These are phyloP conservation scores for Suillus fuscotomentosus DNA, from an alignment of 768 basidiomycete genomes.

Conservation along the genomic window DNA sequence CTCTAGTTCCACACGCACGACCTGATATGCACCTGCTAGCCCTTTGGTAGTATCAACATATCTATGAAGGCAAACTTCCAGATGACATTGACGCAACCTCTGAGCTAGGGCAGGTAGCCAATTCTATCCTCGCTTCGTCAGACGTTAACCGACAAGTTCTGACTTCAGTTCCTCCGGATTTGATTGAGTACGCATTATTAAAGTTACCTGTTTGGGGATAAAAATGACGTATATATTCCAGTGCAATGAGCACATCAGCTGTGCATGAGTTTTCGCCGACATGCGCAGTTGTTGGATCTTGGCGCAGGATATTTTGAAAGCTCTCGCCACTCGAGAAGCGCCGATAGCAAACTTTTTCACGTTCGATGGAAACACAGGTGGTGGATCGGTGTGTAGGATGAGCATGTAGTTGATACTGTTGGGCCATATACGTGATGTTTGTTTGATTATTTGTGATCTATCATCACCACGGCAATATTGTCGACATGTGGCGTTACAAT, in stretches of 20 bases:
- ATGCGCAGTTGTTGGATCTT: conserved; percentile 94
- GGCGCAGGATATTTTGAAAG: conserved; percentile 92
- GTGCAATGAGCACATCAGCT: conserved; percentile 68
- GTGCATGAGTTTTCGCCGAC: conserved; percentile 88
- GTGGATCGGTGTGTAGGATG: conserved; percentile 64
- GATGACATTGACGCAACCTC: conserved; percentile 41
- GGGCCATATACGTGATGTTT: background rate
- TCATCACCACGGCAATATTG: background rate
- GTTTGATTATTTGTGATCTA: background rate
- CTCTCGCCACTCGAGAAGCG: conserved; percentile 84
- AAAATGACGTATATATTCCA: conserved; percentile 30
- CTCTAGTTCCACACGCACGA: background rate
- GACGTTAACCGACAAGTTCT: conserved; percentile 73
- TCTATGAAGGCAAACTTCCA: conserved; percentile 58
- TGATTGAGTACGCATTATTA: conserved; percentile 56
- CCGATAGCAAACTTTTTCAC: conserved; percentile 92
- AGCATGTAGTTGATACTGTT: conserved; percentile 33
- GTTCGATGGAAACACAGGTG: conserved; percentile 82
- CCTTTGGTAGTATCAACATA: conserved; percentile 77
- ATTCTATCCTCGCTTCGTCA: conserved; percentile 55
- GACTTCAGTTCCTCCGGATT: conserved; percentile 49
- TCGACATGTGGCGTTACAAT: background rate
- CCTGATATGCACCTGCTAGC: conserved; percentile 41
- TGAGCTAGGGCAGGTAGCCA: conserved; percentile 65
- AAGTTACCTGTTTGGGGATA: background rate